These are phyloP conservation scores for Trichoderma endophyticum DNA, from an alignment of 2,329 filamentous ascomycete species.

Conservation along the genomic window DNA sequence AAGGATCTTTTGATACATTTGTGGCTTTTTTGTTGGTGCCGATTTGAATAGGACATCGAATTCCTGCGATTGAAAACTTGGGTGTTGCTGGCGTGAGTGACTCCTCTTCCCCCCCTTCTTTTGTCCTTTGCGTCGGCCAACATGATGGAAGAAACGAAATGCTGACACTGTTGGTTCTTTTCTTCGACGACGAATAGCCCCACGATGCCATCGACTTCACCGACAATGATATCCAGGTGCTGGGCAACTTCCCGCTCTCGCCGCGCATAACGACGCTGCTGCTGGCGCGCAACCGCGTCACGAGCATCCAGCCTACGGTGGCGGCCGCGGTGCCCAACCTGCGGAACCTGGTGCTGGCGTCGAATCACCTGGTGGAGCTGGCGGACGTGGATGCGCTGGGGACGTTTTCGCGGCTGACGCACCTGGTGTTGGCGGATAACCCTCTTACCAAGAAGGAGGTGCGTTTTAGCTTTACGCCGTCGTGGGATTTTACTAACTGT, in stretches of 20 bases:
- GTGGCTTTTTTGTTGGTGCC: slow-evolving; percentile 35
- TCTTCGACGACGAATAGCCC: slow-evolving; percentile 53
- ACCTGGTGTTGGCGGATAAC: slow-evolving; percentile 80
- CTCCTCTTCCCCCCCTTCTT: background rate
- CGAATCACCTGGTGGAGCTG: slow-evolving; percentile 79
- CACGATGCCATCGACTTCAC: slow-evolving; percentile 98
- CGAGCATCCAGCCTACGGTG: slow-evolving; percentile 73
- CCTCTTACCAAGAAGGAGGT: slow-evolving; percentile 92
- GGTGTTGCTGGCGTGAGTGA: slow-evolving; percentile 82
- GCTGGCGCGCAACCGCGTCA: slow-evolving; percentile 83
- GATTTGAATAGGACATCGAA: slow-evolving; percentile 83
- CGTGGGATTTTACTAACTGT: background rate
- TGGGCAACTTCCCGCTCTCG: slow-evolving; percentile 90
- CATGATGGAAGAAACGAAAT: too few species aligned
- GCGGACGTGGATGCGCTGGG: slow-evolving; percentile 81
- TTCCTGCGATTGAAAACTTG: slow-evolving; percentile 95
- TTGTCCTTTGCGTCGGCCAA: background rate
- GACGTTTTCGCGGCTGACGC: slow-evolving; percentile 66
- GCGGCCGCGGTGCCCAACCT: slow-evolving; percentile 77
- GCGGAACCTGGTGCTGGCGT: slow-evolving; percentile 74
- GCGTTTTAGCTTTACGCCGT: slow-evolving; percentile 32
- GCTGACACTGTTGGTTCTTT: background rate
- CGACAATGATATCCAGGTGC: slow-evolving; percentile 89
- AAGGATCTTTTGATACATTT: slow-evolving; percentile 28
- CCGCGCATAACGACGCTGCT: slow-evolving; percentile 85